A percentile compares a stretch with the other conserved stretches of the same genome.
Conservation (phyloP, 352 stramenopile species). For the Phytophthora meadii region DNA sequence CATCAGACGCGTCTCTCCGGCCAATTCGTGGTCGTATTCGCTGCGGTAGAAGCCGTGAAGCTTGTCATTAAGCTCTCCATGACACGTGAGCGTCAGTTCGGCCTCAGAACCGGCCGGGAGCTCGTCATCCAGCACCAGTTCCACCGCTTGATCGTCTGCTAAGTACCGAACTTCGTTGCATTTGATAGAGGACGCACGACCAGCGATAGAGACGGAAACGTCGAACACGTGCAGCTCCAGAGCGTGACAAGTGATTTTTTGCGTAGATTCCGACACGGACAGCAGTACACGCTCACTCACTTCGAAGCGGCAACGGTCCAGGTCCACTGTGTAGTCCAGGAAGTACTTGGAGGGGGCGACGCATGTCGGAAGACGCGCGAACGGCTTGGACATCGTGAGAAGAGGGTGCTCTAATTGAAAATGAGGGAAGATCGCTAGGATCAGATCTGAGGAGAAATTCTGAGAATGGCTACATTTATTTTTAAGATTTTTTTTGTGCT, state of each 20-base stretch:
- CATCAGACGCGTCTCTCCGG: slow-evolving; percentile 94
- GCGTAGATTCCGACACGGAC: slow-evolving; percentile 64
- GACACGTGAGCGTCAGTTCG: slow-evolving; percentile 57
- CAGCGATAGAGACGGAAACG: slow-evolving; percentile 56
- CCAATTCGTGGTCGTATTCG: slow-evolving; percentile 91
- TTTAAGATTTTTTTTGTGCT: too few relatives aligned
- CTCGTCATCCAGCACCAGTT: slow-evolving; percentile 54
- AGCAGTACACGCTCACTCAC: slow-evolving; percentile 70
- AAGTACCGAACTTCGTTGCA: slow-evolving; percentile 69
- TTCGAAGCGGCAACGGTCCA: slow-evolving; percentile 77
- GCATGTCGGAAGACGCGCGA: slow-evolving; percentile 68
- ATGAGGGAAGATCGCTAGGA: slow-evolving; percentile 4
- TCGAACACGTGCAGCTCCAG: slow-evolving; percentile 93
- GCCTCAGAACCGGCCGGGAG: slow-evolving; percentile 44
- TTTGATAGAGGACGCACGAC: slow-evolving; percentile 36
- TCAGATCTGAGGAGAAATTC: background rate
- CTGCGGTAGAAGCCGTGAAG: slow-evolving; percentile 97
- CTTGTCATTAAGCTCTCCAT: slow-evolving; percentile 90
- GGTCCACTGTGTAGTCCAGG: slow-evolving; percentile 81
- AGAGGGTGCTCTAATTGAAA: background rate
- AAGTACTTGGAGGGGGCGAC: slow-evolving; percentile 75
- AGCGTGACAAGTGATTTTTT: slow-evolving; percentile 92
- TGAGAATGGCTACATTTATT: too few relatives aligned
- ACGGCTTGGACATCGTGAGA: slow-evolving; percentile 43
- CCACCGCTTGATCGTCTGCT: slow-evolving; percentile 59